phyloP scores from a whole-genome alignment of 257 asterid genomes.

The Euphrasia confusa region DNA sequence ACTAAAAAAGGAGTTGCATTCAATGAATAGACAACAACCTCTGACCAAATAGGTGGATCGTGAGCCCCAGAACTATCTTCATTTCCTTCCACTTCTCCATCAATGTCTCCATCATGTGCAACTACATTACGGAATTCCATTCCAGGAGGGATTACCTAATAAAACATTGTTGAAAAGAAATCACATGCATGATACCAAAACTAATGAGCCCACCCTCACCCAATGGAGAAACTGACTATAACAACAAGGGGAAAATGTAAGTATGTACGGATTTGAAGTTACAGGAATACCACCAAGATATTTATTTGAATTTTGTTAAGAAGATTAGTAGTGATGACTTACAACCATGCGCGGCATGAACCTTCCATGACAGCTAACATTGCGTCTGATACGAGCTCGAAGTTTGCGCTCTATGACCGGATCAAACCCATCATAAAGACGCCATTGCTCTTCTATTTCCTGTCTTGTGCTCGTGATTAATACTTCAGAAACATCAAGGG shows the following conservation, averaged over 20 bases:
- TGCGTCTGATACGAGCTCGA: constrained; percentile 61
- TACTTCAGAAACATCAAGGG: constrained; percentile 71
- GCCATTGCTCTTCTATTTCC: constrained; percentile 84
- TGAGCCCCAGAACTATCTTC: constrained; percentile 36
- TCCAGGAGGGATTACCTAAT: constrained; percentile 86
- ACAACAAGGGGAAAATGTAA: constrained; percentile 9
- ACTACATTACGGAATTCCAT: constrained; percentile 72
- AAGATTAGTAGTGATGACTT: constrained; percentile 28
- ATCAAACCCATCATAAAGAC: constrained; percentile 75
- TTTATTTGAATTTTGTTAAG: background rate
- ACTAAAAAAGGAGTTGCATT: constrained; percentile 13
- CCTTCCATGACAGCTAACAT: constrained; percentile 65
- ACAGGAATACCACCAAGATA: background rate
- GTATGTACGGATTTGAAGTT: background rate
- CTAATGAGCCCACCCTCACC: constrained; percentile 1
- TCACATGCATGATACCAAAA: constrained; percentile 14
- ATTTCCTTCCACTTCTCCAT: constrained; percentile 45
- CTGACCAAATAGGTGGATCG: constrained; percentile 76
- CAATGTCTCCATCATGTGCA: constrained; percentile 55
- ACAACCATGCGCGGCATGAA: constrained; percentile 83
- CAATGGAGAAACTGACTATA: background rate
- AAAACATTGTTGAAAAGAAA: constrained; percentile 3
- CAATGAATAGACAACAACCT: constrained; percentile 43
- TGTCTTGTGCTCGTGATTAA: constrained; percentile 73
- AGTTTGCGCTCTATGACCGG: constrained; percentile 68